A percentile compares a stretch with the other conserved stretches of the same genome.
Conservation (phyloP, 2,329 filamentous ascomycete genomes). For the Zopfia rhizophila region DNA sequence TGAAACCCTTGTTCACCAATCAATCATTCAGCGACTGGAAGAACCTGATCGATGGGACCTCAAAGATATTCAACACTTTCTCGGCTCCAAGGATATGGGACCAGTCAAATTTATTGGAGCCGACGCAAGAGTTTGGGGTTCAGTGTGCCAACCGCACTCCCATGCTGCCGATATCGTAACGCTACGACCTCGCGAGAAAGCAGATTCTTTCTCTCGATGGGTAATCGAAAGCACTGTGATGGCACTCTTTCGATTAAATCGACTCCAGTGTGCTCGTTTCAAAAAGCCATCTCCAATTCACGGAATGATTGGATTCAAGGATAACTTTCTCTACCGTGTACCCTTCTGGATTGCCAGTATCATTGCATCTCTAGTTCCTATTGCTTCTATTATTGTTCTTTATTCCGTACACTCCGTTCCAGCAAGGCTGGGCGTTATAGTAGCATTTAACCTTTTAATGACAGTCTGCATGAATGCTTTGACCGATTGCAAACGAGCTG, state of each 20-base stretch:
- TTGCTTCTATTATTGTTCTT: slow-evolving; percentile 32
- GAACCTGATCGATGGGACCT: slow-evolving; percentile 15
- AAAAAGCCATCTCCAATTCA: slow-evolving; percentile 21
- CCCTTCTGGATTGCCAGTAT: slow-evolving; percentile 32
- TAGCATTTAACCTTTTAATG: slow-evolving; percentile 33
- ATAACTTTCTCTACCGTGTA: slow-evolving; percentile 20
- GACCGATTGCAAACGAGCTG: slow-evolving; percentile 32
- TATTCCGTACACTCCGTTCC: slow-evolving; percentile 20
- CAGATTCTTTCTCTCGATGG: slow-evolving; percentile 21
- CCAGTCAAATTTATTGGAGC: neutral
- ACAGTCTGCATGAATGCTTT: slow-evolving; percentile 31
- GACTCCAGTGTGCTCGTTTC: slow-evolving; percentile 17
- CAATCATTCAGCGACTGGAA: slow-evolving; percentile 5
- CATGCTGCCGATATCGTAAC: slow-evolving; percentile 10
- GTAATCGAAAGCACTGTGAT: slow-evolving; percentile 20
- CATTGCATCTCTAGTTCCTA: slow-evolving; percentile 33
- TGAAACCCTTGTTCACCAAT: slow-evolving; percentile 11
- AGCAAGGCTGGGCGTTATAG: slow-evolving; percentile 27
- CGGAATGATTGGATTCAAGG: slow-evolving; percentile 19
- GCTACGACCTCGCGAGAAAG: slow-evolving; percentile 9
- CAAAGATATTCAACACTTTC: slow-evolving; percentile 15
- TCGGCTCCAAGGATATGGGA: slow-evolving; percentile 2
- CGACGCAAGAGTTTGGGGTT: slow-evolving; percentile 13
- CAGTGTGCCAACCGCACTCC: neutral
- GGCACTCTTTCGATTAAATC: too few relatives aligned